Evolutionary conservation across 2,329 filamentous ascomycete genomes (phyloP), one percentile per base, ranked within the genome.

Genomic region (Aureobasidium namibiae): DNA sequence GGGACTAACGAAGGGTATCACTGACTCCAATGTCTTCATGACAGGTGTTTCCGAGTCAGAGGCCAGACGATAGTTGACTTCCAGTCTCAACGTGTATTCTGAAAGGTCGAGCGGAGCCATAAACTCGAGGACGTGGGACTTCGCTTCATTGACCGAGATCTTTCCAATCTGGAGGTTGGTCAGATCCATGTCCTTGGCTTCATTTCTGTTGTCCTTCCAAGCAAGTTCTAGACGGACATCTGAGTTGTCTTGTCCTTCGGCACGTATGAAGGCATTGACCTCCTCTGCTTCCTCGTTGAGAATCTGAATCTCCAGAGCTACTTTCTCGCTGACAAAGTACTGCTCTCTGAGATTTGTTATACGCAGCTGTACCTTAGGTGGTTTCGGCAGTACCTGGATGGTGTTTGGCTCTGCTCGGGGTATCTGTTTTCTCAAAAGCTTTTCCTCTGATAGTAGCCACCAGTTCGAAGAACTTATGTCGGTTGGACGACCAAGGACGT

Each of bases 301-400:
- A 3, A 96, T 75, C 44, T 87, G 82, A 39, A 97, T 77, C 0
- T 80, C 75, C 23, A 97, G 71, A 7, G 76, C 76, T 29, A 96
- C 82, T 0, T 76, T 72, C 74, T 99, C 94, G 66, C 95, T 88
- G 1, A 88, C 89, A 69, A 96, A 97, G 71, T 92, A 95, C 58
- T 91, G 86, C 13, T 83, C 80, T 60, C 80, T 77, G 8, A 86
- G 73, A 41, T 83, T 80, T 2, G 82, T 76, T 10, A 90, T 75
- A 26, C 76, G 80, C 46, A 99, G 83, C 65, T 90, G 85, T 76
- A 99, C 84, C 73, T 96, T 97, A 0, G 94, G 94, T 29, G 92
- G 94, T 64, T 95, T 89, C 1, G 94, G 92, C 57, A 91, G 79
- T 24, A 99, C 85, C 59, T 83, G 86, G 59, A 95, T 82, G 1